Percentiles rank a stretch among this genome's conserved stretches.
Evolutionary conservation across 305 asterid genomes (phyloP).

Genomic region (Fraxinus velutina): DNA sequence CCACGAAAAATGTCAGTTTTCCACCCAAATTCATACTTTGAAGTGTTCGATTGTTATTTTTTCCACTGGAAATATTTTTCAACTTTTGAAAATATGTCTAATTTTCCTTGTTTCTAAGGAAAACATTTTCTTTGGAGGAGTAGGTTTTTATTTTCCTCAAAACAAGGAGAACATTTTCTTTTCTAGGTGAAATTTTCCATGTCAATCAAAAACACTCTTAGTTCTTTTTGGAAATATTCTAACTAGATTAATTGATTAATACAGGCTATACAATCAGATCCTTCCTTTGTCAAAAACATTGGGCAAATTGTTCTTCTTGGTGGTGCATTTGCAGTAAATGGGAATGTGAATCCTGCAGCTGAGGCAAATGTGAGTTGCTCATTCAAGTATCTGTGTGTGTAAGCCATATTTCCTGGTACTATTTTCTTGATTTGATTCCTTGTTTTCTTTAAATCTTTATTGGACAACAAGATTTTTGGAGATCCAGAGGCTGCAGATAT

Average conservation of each 20-base stretch:
- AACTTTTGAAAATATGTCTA: too few species aligned
- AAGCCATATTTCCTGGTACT: background rate
- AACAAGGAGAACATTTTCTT: too few species aligned
- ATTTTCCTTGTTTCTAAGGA: too few species aligned
- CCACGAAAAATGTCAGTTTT: too few species aligned
- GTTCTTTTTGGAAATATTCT: constrained; percentile 9
- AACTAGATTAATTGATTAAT: constrained; percentile 18
- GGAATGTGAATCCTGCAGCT: constrained; percentile 96
- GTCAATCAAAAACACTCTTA: background rate
- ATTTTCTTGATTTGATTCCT: constrained; percentile 6
- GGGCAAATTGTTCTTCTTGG: constrained; percentile 91
- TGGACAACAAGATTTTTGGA: constrained; percentile 67
- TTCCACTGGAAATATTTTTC: too few species aligned
- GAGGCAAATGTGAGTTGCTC: constrained; percentile 81
- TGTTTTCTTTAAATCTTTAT: constrained; percentile 1
- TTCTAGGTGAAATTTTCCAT: too few species aligned
- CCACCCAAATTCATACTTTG: too few species aligned
- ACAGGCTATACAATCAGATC: constrained; percentile 91
- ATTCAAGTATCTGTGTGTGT: constrained; percentile 1
- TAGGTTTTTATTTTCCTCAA: too few species aligned
- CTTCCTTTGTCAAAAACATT: constrained; percentile 62
- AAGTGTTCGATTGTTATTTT: too few species aligned
- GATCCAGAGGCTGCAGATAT: constrained; percentile 98
- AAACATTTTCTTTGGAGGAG: too few species aligned
- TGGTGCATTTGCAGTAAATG: constrained; percentile 93